These are phyloP conservation scores for Citeromyces nyonsensis DNA, from an alignment of 805 yeast species.

Conservation along the genomic window DNA sequence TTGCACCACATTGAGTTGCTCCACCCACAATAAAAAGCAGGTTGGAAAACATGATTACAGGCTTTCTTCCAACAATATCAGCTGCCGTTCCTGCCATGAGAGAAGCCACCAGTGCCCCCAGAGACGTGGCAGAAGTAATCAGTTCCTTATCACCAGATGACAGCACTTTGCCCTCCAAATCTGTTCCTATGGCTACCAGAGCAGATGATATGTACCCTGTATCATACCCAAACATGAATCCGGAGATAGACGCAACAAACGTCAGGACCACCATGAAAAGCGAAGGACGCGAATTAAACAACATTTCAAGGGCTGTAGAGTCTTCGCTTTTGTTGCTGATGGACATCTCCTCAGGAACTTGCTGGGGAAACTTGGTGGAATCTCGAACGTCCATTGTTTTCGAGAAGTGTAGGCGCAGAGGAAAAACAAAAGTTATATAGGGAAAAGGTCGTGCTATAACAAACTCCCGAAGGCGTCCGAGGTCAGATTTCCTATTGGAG, in stretches of 20 bases:
- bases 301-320: conserved; percentile 27
- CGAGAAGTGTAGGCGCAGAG: too few relatives aligned
- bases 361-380: neutral
- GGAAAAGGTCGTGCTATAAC: too few relatives aligned
- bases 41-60: conserved; percentile 73
- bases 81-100: conserved; percentile 69
- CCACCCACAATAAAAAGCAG: conserved; percentile 76
- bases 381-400: too few relatives aligned
- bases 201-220: conserved; percentile 96
- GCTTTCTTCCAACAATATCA: conserved; percentile 74
- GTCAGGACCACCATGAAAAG: conserved; percentile 54
- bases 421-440: too few relatives aligned
- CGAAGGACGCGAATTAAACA: conserved; percentile 40
- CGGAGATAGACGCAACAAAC: conserved; percentile 74
- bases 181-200: conserved; percentile 70
- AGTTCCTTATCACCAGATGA: conserved; percentile 74
- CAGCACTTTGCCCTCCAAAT: conserved; percentile 41
- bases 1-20: conserved; percentile 67
- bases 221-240: conserved; percentile 95
- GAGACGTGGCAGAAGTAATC: conserved; percentile 87
- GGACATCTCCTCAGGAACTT: neutral
- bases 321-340: conserved; percentile 16
- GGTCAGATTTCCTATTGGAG: too few relatives aligned
- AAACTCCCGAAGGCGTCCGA: too few relatives aligned
- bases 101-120: conserved; percentile 82